Evolutionary conservation across 2,329 filamentous ascomycete genomes (phyloP), one percentile per base, ranked within the genome.

Genomic region (Septoria petroselini): DNA sequence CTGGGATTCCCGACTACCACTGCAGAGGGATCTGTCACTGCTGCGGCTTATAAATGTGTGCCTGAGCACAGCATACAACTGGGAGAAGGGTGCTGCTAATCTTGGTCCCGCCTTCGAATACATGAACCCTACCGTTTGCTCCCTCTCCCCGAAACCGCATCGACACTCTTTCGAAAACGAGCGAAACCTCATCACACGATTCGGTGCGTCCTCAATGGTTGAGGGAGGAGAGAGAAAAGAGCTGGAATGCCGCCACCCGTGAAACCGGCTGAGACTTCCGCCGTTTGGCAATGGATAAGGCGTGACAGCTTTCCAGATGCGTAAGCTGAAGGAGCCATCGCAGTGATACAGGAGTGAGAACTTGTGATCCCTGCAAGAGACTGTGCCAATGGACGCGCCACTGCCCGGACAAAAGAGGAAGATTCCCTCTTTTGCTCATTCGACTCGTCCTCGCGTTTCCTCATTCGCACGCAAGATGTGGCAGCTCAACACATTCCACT

Each of bases 231-330:
- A 30, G n/a, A 12, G 5, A 17, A 15, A 34, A 15, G 29, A 34
- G 19, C 11, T 18, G 41, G 14, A 12, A 42, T 52, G 49, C 43
- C 33, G 38, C 38, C 43, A 37, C 34, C 43, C 52, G 40, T 38
- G 43, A 51, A 30, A 41, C 40, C 25, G 39, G 48, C 39, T 48
- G 52, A 46, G 30, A 54, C 47, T 27, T 41, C 30, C 33, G 39
- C n/a, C 41, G 41, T 48, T 48, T 48, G 37, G 35, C 41, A n/a
- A 29, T 18, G 33, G 39, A 40, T 18, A 34, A 41, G 43, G 49
- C n/a, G 39, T 43, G 43, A 43, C 17, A 31, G 8, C 8, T 27
- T 31, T 11, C 25, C 34, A 38, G 34, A 7, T 23, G 19, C 37
- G 37, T n/a, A 19, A n/a, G 21, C 31, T 39, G 14, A 19, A 5